Base-by-base conservation (phyloP, 192 early-diverging fungal species). In the Coemansia sp. region DNA sequence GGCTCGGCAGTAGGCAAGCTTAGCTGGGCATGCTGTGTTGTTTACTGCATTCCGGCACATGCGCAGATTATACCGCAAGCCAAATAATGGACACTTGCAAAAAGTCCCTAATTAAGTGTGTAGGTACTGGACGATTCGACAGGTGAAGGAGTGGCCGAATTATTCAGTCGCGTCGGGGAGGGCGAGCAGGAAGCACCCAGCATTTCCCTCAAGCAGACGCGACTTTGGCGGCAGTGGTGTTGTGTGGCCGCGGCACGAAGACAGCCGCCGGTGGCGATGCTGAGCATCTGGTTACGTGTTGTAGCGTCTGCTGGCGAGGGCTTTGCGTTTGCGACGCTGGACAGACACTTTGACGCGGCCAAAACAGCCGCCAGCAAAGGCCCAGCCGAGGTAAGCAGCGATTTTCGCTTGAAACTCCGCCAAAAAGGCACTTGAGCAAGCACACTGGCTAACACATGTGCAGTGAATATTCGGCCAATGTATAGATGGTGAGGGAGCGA, bases 171-270 rank as follows among this genome's bases (percentile, higher is more conserved):
- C 28, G 12, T 36, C 11, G 60, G 6, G 44, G 52, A 37, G 22
- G 1, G 8, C 11, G 21, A 46, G 36, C 31, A 17, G 22, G 38
- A 20, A 36, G 42, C 25, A 38, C 17, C 20, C 50, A 14, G 5
- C 14, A 52, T 52, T 52, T 20, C 19, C 7, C 10, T 59, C 2
- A 25, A n/a, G 25, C 59, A 60, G n/a, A 60, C 59, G 21, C 50
- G 20, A 36, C 53, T 74, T 15, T 42, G 42, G 56, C 54, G 26
- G 34, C 71, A 74, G 56, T 67, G 71, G 65, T 20, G 31, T n/a
- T 68, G 60, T 37, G 57, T 74, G 2, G 56, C 25, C 22, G 28
- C 40, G 4, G 60, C 65, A 6, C 23, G 50, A 9, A 40, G n/a
- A 5, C 31, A 19, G 20, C 21, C 37, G 42, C 46, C 69, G 6